These are phyloP conservation scores for Senecio squalidus DNA, from an alignment of 140 eudicot species.

Conservation along the genomic window DNA sequence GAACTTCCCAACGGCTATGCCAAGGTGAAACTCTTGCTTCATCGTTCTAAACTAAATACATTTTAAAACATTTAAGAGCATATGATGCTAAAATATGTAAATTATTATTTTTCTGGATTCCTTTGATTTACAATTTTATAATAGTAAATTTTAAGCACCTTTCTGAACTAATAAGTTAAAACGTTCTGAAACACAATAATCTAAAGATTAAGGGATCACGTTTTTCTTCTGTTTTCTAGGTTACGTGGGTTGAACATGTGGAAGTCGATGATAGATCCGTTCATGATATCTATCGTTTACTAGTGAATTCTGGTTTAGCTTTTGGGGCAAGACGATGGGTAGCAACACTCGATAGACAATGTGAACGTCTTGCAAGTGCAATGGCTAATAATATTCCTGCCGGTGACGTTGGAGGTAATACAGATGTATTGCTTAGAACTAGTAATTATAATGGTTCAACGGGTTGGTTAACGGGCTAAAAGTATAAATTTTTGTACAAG, in stretches of 20 bases:
- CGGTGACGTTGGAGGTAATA: constrained; percentile 45
- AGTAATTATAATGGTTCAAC: neutral
- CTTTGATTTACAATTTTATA: neutral
- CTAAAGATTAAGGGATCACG: neutral
- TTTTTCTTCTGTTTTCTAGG: constrained; percentile 31
- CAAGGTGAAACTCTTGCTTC: constrained; percentile 37
- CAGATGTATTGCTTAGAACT: neutral
- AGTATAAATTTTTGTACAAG: neutral
- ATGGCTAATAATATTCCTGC: constrained; percentile 52
- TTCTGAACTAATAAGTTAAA: neutral
- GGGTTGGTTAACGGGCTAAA: neutral
- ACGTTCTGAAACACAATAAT: neutral
- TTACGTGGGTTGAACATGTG: constrained; percentile 85
- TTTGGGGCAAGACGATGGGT: constrained; percentile 68
- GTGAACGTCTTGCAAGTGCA: constrained; percentile 48
- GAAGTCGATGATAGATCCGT: constrained; percentile 74
- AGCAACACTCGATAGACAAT: constrained; percentile 41
- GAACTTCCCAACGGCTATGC: constrained; percentile 88
- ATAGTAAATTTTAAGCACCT: neutral
- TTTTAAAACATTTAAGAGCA: too few species aligned
- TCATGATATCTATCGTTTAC: constrained; percentile 60
- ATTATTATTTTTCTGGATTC: neutral
- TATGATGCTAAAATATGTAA: neutral
- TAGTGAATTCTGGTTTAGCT: constrained; percentile 66
- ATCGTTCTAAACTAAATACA: neutral